Evolutionary conservation across 208 protist genomes (phyloP), one percentile per base, ranked within the genome.

Genomic region (Acanthamoeba healyi): DNA sequence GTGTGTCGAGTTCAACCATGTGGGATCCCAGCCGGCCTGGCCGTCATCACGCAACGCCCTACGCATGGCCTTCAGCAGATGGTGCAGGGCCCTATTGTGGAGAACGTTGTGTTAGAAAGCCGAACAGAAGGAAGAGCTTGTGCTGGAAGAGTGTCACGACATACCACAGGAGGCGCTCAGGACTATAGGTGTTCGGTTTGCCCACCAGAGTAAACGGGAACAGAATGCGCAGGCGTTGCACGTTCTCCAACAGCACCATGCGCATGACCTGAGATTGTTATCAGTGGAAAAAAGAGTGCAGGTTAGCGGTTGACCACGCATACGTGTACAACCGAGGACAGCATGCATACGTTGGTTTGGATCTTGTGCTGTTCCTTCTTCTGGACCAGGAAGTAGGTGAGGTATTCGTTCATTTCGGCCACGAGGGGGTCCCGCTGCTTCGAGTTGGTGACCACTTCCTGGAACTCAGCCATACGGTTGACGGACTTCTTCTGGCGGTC

Each of bases 191-290:
- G 24, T 24, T 54, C 7, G 74, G 40, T 40, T 84, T 38, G 42
- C 42, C 42, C 24, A 12, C 34, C 7, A 84, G 74, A 7, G 29
- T 32, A 40, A 44, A 54, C 12, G 74, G 74, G 14, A 84, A 54
- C 74, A 84, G 19, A 6, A 84, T 7, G 12, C 42, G 36, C 15
- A 84, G 42, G 14, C 74, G 74, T 46, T 84, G 74, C 7, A 40
- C 74, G 38, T 84, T 84, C 74, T 84, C 74, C 42, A 84, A 46
- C 6, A 84, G 42, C 38, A 84, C 74, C 74, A 84, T 84, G 10
- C 74, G 74, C 40, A 84, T 84, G 42, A 29, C 42, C 74, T 84
- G 36, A 15, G 49, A 6, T 6, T 54, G n/a, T n/a, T n/a, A n/a
- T n/a, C n/a, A n/a, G n/a, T n/a, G n/a, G n/a, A n/a, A n/a, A n/a